Evolutionary conservation across 495 filamentous ascomycete species (phyloP).

Genomic region (Rhizodiscina lignyota): DNA sequence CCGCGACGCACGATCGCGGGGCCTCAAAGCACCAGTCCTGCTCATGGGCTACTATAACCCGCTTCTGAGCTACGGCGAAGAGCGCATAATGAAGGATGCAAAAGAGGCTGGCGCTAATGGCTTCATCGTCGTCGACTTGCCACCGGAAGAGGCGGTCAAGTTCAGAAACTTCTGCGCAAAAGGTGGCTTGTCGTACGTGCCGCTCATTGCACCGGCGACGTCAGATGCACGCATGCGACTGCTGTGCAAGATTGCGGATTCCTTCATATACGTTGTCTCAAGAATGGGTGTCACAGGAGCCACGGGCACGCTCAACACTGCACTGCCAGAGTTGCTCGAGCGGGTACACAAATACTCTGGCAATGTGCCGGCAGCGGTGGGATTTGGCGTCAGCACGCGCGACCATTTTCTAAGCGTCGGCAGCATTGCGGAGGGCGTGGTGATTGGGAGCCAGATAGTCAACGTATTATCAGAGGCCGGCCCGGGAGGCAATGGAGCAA

Average conservation of each 20-base stretch:
- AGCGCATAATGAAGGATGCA: conserved; percentile 70
- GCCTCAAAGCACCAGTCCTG: conserved; percentile 65
- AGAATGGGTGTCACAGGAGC: conserved; percentile 95
- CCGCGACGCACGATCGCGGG: conserved; percentile 52
- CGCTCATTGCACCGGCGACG: conserved; percentile 85
- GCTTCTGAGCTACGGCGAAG: conserved; percentile 80
- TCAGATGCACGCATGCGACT: conserved; percentile 87
- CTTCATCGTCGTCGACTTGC: conserved; percentile 93
- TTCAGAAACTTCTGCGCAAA: conserved; percentile 74
- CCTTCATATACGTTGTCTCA: conserved; percentile 98
- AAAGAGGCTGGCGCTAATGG: conserved; percentile 80
- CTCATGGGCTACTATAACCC: conserved; percentile 99
- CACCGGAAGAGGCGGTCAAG: conserved; percentile 86
- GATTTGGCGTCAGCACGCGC: conserved; percentile 88
- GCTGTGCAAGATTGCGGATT: conserved; percentile 92
- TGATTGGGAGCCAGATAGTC: conserved; percentile 93
- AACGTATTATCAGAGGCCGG: conserved; percentile 53
- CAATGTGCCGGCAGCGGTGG: conserved; percentile 75
- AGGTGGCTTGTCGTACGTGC: conserved; percentile 77
- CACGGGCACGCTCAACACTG: conserved; percentile 59
- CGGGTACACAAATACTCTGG: conserved; percentile 89
- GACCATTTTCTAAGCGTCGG: conserved; percentile 84
- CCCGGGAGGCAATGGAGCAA: conserved; percentile 46
- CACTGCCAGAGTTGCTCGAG: conserved; percentile 61
- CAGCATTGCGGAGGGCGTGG: conserved; percentile 77